Evolutionary conservation across 768 basidiomycete species (phyloP), one percentile per base, ranked within the genome.

Genomic region (Pisolithus marmoratus): DNA sequence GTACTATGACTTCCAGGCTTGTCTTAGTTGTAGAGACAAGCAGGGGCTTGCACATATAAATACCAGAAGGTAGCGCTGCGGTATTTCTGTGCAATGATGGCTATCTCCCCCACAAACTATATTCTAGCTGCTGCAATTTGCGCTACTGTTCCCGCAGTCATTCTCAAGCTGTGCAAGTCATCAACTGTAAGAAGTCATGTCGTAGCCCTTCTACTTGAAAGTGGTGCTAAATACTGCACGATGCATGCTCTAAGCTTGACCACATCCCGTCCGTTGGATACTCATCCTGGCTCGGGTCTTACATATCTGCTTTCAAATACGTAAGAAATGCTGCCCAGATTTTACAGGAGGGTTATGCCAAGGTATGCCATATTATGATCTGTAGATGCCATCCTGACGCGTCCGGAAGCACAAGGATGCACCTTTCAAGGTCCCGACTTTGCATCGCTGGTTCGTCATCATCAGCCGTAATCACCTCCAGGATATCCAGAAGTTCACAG

Each of bases 401-500:
- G 40, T 38, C 5, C 24, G 68, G 51, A 66, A 50, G 41, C 22
- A 42, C 22, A 42, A 19, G 22, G 22, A 19, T 7, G n/a, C n/a
- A 5, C 49, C 65, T 4, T 75, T 73, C 59, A 72, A 66, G 44
- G 51, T 74, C 5, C 51, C 68, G 0, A 50, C 56, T 2, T 29
- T 58, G 4, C n/a, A 31, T 11, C 57, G 59, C 19, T 80, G 78
- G 80, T 47, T 60, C 0, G 68, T 80, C 31, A 40, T 81, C 15
- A 44, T 73, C 0, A 19, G 11, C 7, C 62, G 63, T 6, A 58
- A 54, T 0, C 46, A 62, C 26, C 52, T 67, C 5, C 56, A 75
- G 37, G 69, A 77, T 3, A 76, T 79, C 38, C 15, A 78, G 7
- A 72, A 62, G 44, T 70, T 72, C 6, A 56, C 72, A 0, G 73